These are phyloP conservation scores for Dioscorea dumetorum DNA, from an alignment of 106 monocot genomes.

Conservation along the genomic window DNA sequence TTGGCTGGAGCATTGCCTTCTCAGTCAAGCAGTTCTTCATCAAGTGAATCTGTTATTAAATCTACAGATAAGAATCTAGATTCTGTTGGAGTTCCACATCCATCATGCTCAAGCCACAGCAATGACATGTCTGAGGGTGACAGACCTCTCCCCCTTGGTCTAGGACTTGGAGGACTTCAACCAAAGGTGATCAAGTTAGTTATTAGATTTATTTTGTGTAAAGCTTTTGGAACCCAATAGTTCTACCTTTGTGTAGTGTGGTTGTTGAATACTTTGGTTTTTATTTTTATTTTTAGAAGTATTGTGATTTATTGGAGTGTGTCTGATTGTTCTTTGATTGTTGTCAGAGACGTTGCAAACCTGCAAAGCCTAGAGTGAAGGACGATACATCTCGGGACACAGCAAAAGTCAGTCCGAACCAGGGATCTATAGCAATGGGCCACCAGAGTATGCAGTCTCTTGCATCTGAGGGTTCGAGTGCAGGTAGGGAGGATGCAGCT, in stretches of 20 bases:
- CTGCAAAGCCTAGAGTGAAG: constrained; percentile 26
- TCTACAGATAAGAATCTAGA: constrained; percentile 9
- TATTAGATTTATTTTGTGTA: neutral
- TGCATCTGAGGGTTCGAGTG: constrained; percentile 25
- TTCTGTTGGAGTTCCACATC: neutral
- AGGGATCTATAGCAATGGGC: constrained; percentile 40
- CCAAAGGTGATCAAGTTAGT: constrained; percentile 46
- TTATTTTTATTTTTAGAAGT: neutral
- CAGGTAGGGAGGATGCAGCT: constrained; percentile 3
- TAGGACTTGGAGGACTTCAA: constrained; percentile 68
- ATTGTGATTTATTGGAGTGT: neutral
- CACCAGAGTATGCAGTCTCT: constrained; percentile 50
- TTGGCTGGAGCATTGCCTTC: neutral
- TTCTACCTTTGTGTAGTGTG: neutral
- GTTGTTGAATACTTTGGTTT: neutral
- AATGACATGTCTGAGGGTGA: constrained; percentile 10
- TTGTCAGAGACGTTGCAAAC: constrained; percentile 46
- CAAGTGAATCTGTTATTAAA: constrained; percentile 8
- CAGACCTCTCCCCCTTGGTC: constrained; percentile 44
- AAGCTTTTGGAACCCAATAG: neutral
- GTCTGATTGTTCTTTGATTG: neutral
- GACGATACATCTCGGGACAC: constrained; percentile 6
- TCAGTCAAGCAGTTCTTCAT: neutral
- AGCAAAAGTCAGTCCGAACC: constrained; percentile 8
- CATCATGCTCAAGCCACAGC: constrained; percentile 15